phyloP scores from a whole-genome alignment of 192 early-diverging fungal species.

The Powellomyces hirtus region DNA sequence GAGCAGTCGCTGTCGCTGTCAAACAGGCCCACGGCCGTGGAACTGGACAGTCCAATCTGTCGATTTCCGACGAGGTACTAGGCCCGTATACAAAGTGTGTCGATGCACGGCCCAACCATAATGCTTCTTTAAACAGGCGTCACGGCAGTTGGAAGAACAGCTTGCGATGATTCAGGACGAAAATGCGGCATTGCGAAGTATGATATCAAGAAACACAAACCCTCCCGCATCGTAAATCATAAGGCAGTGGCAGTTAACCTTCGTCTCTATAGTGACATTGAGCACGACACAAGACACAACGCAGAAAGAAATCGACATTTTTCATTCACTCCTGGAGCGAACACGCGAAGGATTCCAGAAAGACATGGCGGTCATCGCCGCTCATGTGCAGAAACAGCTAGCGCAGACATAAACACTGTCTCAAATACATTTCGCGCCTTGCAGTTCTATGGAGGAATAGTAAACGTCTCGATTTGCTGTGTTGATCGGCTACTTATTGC shows the following conservation, averaged over 20 bases:
- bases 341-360: slow-evolving; percentile 8
- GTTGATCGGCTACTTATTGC: too few species aligned
- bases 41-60: neutral
- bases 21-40: neutral
- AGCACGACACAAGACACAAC: neutral
- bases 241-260: neutral
- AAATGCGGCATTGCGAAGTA: slow-evolving; percentile 6
- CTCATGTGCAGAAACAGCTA: slow-evolving; percentile 2
- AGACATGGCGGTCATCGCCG: neutral
- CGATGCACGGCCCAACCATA: neutral
- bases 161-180: neutral
- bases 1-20: neutral
- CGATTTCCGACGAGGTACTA: too few species aligned
- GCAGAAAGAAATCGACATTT: slow-evolving; percentile 11
- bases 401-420: too few species aligned
- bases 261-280: neutral
- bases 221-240: too few species aligned
- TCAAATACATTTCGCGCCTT: too few species aligned
- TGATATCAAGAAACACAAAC: too few species aligned
- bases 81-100: neutral
- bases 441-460: too few species aligned
- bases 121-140: neutral
- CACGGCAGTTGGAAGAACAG: neutral
- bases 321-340: neutral
- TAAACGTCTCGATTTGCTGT: too few species aligned